Conservation (phyloP, 2,329 filamentous ascomycete genomes). For the Aspergillus nomiae region DNA sequence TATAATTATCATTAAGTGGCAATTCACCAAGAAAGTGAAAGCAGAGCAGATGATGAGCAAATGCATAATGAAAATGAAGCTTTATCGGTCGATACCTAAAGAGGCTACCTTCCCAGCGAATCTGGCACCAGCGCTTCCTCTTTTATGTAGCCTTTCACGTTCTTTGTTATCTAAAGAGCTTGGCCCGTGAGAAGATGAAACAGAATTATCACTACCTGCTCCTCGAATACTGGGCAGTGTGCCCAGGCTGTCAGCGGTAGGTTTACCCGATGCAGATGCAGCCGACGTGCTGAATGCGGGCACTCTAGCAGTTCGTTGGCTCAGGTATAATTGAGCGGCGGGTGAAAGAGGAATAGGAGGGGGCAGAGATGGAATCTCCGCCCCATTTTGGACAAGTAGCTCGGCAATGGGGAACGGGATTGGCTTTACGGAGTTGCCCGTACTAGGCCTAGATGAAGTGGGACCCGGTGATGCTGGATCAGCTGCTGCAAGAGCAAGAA, state of each 20-base stretch:
- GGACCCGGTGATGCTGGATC: conserved; percentile 77
- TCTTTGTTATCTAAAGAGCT: conserved; percentile 50
- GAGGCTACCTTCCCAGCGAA: conserved; percentile 56
- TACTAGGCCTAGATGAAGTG: conserved; percentile 31
- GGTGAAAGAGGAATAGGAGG: conserved; percentile 82
- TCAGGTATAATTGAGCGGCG: conserved; percentile 80
- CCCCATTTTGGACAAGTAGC: conserved; percentile 88
- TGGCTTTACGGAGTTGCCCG: conserved; percentile 43
- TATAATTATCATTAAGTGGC: conserved; percentile 23
- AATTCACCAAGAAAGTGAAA: conserved; percentile 10
- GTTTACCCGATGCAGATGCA: conserved; percentile 44
- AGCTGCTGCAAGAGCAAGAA: conserved; percentile 86
- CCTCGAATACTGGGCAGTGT: conserved; percentile 59
- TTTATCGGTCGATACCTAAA: conserved; percentile 44
- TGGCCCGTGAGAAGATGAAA: conserved; percentile 31
- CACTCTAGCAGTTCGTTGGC: conserved; percentile 63
- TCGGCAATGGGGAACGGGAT: conserved; percentile 87
- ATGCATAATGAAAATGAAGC: conserved; percentile 5
- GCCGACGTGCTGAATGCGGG: conserved; percentile 40
- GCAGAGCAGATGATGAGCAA: conserved; percentile 12
- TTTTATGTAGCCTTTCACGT: conserved; percentile 74
- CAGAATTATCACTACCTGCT: conserved; percentile 28
- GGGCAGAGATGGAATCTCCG: conserved; percentile 73
- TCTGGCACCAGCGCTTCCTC: conserved; percentile 74
- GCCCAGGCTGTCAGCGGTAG: conserved; percentile 58